Percentiles rank a stretch among this genome's conserved stretches.
Evolutionary conservation across 768 basidiomycete genomes (phyloP).

Genomic region (Podaxis sp.): DNA sequence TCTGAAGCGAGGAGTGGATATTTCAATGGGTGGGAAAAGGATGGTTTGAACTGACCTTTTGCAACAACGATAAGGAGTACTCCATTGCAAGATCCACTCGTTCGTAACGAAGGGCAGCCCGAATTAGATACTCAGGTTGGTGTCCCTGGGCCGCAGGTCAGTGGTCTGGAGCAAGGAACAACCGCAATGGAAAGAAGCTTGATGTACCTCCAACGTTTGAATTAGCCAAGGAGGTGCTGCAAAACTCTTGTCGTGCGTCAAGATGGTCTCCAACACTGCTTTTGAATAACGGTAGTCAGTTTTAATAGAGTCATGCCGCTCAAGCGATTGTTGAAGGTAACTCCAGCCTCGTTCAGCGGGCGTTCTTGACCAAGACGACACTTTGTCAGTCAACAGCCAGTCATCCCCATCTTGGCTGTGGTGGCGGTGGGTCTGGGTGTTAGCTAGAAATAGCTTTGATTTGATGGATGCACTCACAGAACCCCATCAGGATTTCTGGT

Average conservation of each 20-base stretch:
- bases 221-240: conserved; percentile 83
- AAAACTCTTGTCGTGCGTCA: conserved; percentile 56
- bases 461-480: conserved; percentile 38
- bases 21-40: conserved; percentile 9
- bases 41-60: conserved; percentile 45
- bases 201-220: conserved; percentile 61
- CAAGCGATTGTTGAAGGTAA: conserved; percentile 77
- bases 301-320: conserved; percentile 67
- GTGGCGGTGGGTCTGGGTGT: conserved; percentile 5
- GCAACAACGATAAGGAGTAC: conserved; percentile 65
- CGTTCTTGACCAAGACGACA: conserved; percentile 81
- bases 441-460: conserved; percentile 12
- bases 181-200: not conserved
- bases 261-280: conserved; percentile 69
- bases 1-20: conserved; percentile 29
- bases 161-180: not conserved
- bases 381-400: conserved; percentile 81
- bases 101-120: conserved; percentile 74
- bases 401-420: conserved; percentile 64
- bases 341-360: conserved; percentile 81
- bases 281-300: conserved; percentile 78
- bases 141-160: conserved; percentile 41
- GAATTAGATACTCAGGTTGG: conserved; percentile 82
- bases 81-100: conserved; percentile 73
- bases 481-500: conserved; percentile 56